Evolutionary conservation across 1,284 basidiomycete genomes (phyloP).

Genomic region (Hymenochaete sp.): DNA sequence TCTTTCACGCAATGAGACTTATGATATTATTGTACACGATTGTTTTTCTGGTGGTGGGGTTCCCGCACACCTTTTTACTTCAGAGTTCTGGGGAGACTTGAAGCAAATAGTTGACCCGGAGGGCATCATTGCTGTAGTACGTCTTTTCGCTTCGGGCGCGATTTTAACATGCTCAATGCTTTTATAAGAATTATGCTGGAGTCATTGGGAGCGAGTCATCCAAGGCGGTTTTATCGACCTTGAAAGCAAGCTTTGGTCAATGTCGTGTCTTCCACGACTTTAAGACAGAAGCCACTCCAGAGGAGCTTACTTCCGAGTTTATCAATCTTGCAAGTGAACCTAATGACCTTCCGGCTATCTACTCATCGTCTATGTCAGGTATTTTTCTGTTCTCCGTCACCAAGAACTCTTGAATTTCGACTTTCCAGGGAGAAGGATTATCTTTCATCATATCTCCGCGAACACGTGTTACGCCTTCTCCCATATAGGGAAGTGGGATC

Average conservation of each 20-base stretch:
- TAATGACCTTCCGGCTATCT: slow-evolving; percentile 1
- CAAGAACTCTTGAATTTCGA: slow-evolving; percentile 57
- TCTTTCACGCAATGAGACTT: slow-evolving; percentile 30
- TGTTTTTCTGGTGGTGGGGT: slow-evolving; percentile 87
- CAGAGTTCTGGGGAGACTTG: slow-evolving; percentile 73
- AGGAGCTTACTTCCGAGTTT: slow-evolving; percentile 46
- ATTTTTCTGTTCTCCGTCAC: slow-evolving; percentile 66
- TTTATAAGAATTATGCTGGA: slow-evolving; percentile 63
- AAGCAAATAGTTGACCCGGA: slow-evolving; percentile 56
- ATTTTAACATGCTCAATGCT: background rate
- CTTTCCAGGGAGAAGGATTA: slow-evolving; percentile 45
- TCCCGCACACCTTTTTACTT: slow-evolving; percentile 73
- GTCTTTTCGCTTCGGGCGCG: slow-evolving; percentile 25
- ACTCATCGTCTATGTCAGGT: slow-evolving; percentile 38
- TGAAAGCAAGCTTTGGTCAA: slow-evolving; percentile 55
- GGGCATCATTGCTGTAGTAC: slow-evolving; percentile 73
- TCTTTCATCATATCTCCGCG: slow-evolving; percentile 58
- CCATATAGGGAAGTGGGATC: slow-evolving; percentile 47
- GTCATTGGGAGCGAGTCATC: slow-evolving; percentile 52
- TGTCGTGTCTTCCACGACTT: slow-evolving; percentile 80
- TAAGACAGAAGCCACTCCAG: slow-evolving; percentile 34
- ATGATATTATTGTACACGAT: slow-evolving; percentile 81
- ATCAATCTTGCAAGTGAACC: slow-evolving; percentile 59
- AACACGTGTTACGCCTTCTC: slow-evolving; percentile 35
- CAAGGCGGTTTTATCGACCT: slow-evolving; percentile 58